Evolutionary conservation across 106 monocot genomes (phyloP), one percentile per base, ranked within the genome.

Genomic region (Agapanthus africanus): DNA sequence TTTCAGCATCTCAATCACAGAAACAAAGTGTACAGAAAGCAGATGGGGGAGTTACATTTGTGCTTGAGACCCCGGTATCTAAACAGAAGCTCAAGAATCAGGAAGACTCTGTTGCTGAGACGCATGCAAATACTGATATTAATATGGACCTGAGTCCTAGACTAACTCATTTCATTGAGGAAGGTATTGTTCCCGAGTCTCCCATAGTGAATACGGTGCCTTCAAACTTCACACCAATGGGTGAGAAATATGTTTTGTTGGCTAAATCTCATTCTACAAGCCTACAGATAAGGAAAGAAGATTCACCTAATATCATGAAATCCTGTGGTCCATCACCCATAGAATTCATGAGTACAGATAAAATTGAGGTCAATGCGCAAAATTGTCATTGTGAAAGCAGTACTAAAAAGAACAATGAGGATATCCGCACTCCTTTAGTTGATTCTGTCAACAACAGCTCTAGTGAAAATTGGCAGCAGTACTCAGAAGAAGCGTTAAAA

Each of bases 101-200:
- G 31, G 68, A 82, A 71, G 33, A 70, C 16, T 39, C 26, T 59
- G 61, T 40, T 70, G 16, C 33, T 30, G 76, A 69, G 30, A n/a
- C 40, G 26, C 38, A 42, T 40, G 37, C n/a, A 40, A 51, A 71
- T 36, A 42, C 62, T 67, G 69, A 71, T 60, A 70, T 54, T 14
- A 34, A 2, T 22, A 19, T 38, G 56, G 59, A 63, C 37, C 66
- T 95, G 15, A 99, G 87, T 69, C 87, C 99, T 30, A 78, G 92
- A 21, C 40, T 99, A 18, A 81, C 84, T 79, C 65, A 79, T 59
- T 90, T 85, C 62, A 85, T 99, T 66, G 84, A 99, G 71, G 84
- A 93, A 49, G 99, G 92, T 21, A 64, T 93, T 71, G 99, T 99
- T 54, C 99, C 99, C 23, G 99, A 99, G 63, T 93, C 99, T 72